These are phyloP conservation scores for Crithidia acanthocephali DNA, from an alignment of 208 protist genomes.

Conservation along the genomic window DNA sequence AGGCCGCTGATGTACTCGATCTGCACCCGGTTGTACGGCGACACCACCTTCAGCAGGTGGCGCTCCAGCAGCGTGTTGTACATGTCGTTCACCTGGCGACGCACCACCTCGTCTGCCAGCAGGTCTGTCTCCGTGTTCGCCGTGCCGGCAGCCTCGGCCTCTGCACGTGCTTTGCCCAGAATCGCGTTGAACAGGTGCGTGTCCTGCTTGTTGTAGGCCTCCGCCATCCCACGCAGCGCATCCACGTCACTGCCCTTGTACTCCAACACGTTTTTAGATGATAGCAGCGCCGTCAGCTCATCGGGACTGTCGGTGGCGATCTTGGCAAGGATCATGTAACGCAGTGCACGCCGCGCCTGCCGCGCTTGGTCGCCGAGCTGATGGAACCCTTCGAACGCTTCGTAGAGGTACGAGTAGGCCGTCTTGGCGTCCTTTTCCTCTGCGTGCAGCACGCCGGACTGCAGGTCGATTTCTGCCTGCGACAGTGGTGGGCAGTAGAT, in stretches of 20 bases:
- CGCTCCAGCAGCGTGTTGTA: slow-evolving; percentile 97
- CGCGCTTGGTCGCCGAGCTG: slow-evolving; percentile 82
- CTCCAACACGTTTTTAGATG: slow-evolving; percentile 92
- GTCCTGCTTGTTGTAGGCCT: slow-evolving; percentile 94
- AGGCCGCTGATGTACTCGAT: slow-evolving; percentile 95
- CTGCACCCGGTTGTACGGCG: slow-evolving; percentile 97
- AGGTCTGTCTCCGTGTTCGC: slow-evolving; percentile 46
- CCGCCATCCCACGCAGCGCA: slow-evolving; percentile 94
- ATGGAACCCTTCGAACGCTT: slow-evolving; percentile 98
- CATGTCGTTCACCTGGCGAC: slow-evolving; percentile 94
- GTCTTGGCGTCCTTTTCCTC: slow-evolving; percentile 99
- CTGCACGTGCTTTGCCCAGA: slow-evolving; percentile 37
- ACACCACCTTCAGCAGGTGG: slow-evolving; percentile 96
- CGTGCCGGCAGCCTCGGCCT: slow-evolving; percentile 18
- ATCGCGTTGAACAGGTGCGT: slow-evolving; percentile 95
- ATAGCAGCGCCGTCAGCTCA: slow-evolving; percentile 79
- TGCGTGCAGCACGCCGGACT: slow-evolving; percentile 96
- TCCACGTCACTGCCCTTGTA: slow-evolving; percentile 93
- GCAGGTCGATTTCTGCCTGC: slow-evolving; percentile 98
- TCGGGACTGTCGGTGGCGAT: slow-evolving; percentile 84
- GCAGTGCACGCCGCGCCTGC: slow-evolving; percentile 90
- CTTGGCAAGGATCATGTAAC: slow-evolving; percentile 99
- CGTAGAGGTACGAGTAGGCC: slow-evolving; percentile 99
- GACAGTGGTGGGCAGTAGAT: slow-evolving; percentile 98
- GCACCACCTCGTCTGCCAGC: slow-evolving; percentile 89